Evolutionary conservation across 176 grass and related monocot species (phyloP).

Genomic region (Juncus effusus): DNA sequence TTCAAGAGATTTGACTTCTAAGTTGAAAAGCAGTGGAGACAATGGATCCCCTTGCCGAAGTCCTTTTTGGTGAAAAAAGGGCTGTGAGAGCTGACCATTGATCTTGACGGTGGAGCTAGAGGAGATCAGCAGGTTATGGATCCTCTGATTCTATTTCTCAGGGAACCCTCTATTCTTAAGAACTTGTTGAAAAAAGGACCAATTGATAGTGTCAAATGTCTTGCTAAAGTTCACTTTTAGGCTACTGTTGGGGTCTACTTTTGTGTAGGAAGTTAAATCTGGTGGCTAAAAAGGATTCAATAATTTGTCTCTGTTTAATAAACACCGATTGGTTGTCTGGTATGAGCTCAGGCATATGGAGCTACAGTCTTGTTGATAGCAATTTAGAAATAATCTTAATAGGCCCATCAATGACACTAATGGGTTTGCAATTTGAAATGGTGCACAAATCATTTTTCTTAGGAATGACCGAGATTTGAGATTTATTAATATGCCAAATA

Average conservation of each 20-base stretch:
- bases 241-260: not conserved
- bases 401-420: not conserved
- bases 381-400: not conserved
- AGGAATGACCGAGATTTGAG: not conserved
- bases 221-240: too few species aligned
- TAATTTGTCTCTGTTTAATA: not conserved
- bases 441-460: not conserved
- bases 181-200: too few species aligned
- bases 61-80: too few species aligned
- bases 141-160: too few species aligned
- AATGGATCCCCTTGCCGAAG: too few species aligned
- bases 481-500: not conserved
- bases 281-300: not conserved
- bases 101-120: too few species aligned
- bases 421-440: not conserved
- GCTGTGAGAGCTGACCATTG: too few species aligned
- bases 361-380: not conserved
- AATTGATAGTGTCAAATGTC: too few species aligned
- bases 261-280: not conserved
- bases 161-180: too few species aligned
- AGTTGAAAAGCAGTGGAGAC: too few species aligned
- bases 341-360: not conserved
- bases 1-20: too few species aligned
- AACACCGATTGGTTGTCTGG: not conserved
- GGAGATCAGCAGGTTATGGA: too few species aligned